phyloP scores from a whole-genome alignment of 208 protist genomes.

The Acanthamoeba lenticulata region DNA sequence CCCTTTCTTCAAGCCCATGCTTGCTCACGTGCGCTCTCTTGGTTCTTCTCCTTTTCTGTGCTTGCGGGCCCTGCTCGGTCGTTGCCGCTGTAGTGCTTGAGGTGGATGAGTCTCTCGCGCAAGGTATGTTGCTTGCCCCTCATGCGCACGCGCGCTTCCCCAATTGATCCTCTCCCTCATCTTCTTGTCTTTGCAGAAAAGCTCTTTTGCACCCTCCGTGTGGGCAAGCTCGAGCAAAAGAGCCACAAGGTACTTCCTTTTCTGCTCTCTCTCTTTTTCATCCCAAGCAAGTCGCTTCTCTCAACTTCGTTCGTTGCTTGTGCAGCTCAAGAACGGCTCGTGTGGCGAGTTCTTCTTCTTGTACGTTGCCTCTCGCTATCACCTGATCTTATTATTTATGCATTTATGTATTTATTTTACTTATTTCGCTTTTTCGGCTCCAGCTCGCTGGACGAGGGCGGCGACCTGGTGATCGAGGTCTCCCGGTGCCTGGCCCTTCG shows the following conservation, averaged over 20 bases:
- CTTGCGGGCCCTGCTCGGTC: no score
- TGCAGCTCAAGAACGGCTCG: background rate
- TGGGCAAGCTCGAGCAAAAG: background rate
- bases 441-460: background rate
- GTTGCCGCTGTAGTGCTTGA: no score
- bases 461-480: constrained; percentile 32
- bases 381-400: background rate
- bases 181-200: background rate
- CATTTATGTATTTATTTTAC: background rate
- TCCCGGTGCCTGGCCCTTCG: background rate
- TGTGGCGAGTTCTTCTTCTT: constrained; percentile 23
- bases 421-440: background rate
- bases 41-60: background rate
- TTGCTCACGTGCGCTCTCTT: background rate
- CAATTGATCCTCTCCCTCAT: no score
- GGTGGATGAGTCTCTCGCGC: background rate
- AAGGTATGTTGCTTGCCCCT: background rate
- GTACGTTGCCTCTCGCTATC: background rate
- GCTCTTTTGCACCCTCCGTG: background rate
- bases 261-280: background rate
- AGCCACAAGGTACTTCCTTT: background rate
- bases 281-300: no score
- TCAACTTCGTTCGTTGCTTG: background rate
- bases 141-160: no score
- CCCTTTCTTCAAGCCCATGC: background rate